phyloP scores from a whole-genome alignment of 2,329 filamentous ascomycete genomes.

The Neofusicoccum cordaticola region DNA sequence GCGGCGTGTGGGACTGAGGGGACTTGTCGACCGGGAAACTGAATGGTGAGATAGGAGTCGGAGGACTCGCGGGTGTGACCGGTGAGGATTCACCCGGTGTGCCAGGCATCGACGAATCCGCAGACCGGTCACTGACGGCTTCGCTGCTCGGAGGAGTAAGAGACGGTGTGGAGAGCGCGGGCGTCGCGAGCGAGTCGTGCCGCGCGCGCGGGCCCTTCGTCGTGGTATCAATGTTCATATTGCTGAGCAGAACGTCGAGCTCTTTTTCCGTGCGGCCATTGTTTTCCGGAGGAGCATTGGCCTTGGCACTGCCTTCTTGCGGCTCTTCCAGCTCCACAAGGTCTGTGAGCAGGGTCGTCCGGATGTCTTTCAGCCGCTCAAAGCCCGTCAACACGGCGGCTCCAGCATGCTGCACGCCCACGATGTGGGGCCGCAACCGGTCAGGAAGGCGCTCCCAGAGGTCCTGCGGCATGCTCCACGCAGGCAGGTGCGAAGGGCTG shows the following conservation, averaged over 20 bases:
- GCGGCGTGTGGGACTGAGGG: not conserved
- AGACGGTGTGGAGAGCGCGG: slow-evolving; percentile 12
- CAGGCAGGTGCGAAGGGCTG: slow-evolving; percentile 33
- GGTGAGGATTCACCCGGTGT: slow-evolving; percentile 22
- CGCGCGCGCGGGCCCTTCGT: not conserved
- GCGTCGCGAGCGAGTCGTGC: slow-evolving; percentile 14
- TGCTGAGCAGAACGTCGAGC: slow-evolving; percentile 2
- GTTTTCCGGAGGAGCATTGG: not conserved
- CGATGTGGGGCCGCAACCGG: slow-evolving; percentile 31
- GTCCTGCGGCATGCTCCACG: slow-evolving; percentile 38
- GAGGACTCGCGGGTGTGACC: slow-evolving; percentile 19
- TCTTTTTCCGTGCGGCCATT: not conserved
- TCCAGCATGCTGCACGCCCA: slow-evolving; percentile 42
- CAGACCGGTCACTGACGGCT: slow-evolving; percentile 16
- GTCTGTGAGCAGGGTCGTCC: slow-evolving; percentile 21
- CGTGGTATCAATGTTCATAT: not conserved
- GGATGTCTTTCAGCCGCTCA: slow-evolving; percentile 31
- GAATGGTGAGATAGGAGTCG: slow-evolving; percentile 26
- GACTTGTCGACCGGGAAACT: slow-evolving; percentile 25
- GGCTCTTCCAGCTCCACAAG: slow-evolving; percentile 5
- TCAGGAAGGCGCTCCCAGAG: slow-evolving; percentile 38
- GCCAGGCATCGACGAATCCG: slow-evolving; percentile 24
- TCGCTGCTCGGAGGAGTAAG: slow-evolving; percentile 11
- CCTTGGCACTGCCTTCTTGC: not conserved
- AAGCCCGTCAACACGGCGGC: slow-evolving; percentile 46